Conservation (phyloP, 2,329 filamentous ascomycete genomes). For the Exophiala xenobiotica region DNA sequence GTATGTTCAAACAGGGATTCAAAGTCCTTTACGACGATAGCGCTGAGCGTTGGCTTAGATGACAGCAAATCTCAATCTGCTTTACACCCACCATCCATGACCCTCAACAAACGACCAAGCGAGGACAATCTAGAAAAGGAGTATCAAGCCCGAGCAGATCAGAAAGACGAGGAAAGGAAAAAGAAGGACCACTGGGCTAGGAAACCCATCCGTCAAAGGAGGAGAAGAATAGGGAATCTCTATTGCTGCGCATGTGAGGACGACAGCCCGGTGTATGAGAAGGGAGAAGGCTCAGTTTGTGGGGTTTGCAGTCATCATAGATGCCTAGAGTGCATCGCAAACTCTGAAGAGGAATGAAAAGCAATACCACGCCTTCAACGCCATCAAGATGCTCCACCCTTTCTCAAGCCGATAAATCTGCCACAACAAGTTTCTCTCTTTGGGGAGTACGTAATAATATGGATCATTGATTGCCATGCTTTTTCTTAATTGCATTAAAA, state of each 20-base stretch:
- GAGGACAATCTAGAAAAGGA: too few relatives aligned
- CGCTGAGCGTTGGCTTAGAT: too few relatives aligned
- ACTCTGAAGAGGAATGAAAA: constrained; percentile 2
- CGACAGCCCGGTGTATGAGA: background rate
- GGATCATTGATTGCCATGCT: background rate
- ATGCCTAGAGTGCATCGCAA: constrained; percentile 1
- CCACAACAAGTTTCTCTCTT: constrained; percentile 2
- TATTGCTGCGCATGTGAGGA: background rate
- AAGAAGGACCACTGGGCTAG: background rate
- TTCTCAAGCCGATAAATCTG: constrained; percentile 3
- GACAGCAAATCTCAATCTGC: too few relatives aligned
- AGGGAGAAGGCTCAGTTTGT: background rate
- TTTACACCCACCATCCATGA: too few relatives aligned
- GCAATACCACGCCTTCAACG: background rate
- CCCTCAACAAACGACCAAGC: too few relatives aligned
- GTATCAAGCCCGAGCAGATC: background rate
- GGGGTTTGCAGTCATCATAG: constrained; percentile 2
- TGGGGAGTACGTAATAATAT: constrained; percentile 1
- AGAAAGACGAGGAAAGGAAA: background rate
- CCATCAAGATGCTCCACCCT: constrained; percentile 2
- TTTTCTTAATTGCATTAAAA: constrained; percentile 4
- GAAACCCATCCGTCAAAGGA: background rate
- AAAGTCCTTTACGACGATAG: too few relatives aligned
- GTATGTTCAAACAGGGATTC: too few relatives aligned
- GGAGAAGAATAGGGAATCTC: background rate